Evolutionary conservation across 2,329 filamentous ascomycete genomes (phyloP), one percentile per base, ranked within the genome.

Genomic region (Nemania abortiva): DNA sequence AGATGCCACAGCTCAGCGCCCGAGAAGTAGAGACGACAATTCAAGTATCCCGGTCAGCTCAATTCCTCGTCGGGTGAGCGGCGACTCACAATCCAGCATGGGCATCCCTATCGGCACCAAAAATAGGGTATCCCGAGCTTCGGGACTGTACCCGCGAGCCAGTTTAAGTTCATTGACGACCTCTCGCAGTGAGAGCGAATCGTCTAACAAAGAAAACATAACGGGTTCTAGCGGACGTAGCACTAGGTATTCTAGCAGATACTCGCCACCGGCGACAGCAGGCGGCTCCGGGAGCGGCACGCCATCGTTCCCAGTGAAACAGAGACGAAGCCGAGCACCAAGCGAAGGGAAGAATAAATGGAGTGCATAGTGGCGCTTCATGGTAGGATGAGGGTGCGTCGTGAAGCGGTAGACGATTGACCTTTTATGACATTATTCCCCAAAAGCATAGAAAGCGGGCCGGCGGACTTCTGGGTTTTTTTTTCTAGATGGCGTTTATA

Each of bases 1-100:
- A 11, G 83, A 85, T 15, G 74, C 77, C 27, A 37, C 57, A 1
- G 1, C 61, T 1, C 73, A 74, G 39, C 75, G 76, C 1, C 75
- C 75, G 10, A 66, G 70, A 49, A 78, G 75, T 39, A 70, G 70
- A 69, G 76, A 76, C 3, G 72, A 72, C n/a, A 53, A 22, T 9
- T 69, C 74, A 10, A 64, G 69, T 13, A 68, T 72, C 39, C 73
- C 73, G 5, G 54, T 74, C 20, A 75, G 73, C 56, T 72, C 73
- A 10, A 74, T 76, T 27, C 76, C 76, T 7, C 75, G 76, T 15
- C 66, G 70, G 9, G 65, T 72, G 3, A 76, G 74, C 24, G 63
- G 68, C 22, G 76, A 77, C 13, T 49, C 56, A 10, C 72, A 72
- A 27, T 59, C 66, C 22, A 52, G 66, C 22, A 64, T 54, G 37